Evolutionary conservation across 2,329 filamentous ascomycete genomes (phyloP).

Genomic region (Diaporthe citriasiana): DNA sequence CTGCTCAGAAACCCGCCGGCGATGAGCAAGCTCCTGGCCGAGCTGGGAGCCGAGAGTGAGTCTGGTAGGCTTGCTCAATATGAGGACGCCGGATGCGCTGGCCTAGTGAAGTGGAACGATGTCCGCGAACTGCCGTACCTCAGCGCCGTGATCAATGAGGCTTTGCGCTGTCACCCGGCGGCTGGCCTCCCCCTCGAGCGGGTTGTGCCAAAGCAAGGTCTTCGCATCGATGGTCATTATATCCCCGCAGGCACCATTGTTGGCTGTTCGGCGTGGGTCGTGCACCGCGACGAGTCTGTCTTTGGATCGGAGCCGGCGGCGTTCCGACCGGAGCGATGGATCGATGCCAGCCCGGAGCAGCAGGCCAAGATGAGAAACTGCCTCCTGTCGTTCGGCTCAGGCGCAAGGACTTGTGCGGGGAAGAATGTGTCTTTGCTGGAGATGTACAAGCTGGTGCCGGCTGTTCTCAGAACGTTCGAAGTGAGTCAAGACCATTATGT

Average conservation of each 20-base stretch:
- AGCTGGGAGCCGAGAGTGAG: not conserved
- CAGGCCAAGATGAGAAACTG: slow-evolving; percentile 15
- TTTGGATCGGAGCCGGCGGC: not conserved
- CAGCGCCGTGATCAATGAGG: slow-evolving; percentile 21
- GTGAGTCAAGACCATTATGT: not conserved
- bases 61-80: not conserved
- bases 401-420: not conserved
- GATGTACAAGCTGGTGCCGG: slow-evolving; percentile 31
- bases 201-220: not conserved
- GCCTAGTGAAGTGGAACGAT: slow-evolving; percentile 13
- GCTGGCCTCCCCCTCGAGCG: slow-evolving; percentile 15
- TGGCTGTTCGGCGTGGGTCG: not conserved
- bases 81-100: not conserved
- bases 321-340: slow-evolving; percentile 21
- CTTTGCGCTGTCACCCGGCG: slow-evolving; percentile 12
- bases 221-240: not conserved
- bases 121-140: slow-evolving; percentile 12
- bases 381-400: not conserved
- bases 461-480: not conserved
- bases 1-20: slow-evolving; percentile 12
- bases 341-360: not conserved
- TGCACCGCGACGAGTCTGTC: not conserved
- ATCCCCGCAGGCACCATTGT: slow-evolving; percentile 10
- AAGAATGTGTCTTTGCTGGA: slow-evolving; percentile 23
- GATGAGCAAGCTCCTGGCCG: not conserved